Evolutionary conservation across 2,329 filamentous ascomycete species (phyloP), one percentile per base, ranked within the genome.

Genomic region (Diaporthe australafricana): DNA sequence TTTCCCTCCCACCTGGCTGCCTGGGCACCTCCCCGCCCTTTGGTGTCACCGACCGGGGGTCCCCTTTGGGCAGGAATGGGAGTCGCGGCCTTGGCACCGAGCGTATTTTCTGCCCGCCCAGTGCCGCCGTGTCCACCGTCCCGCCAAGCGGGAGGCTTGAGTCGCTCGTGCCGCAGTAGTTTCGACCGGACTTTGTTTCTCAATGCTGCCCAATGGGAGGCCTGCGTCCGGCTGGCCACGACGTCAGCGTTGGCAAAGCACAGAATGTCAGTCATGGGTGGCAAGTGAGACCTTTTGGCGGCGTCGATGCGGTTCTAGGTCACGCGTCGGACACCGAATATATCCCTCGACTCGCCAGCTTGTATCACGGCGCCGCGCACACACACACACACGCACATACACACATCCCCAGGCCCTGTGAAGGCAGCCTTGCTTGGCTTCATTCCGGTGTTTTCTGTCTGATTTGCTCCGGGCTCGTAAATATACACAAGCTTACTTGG

Each of bases 81-180:
- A 63, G 60, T 12, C 9, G 42, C 27, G 60, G 60, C 16, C 42
- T 63, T 63, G 60, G 60, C 60, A 5, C 60, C 45, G 45, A 65
- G 60, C n/a, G 9, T 50, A 65, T 20, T 50, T 65, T 6, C 27
- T 45, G 17, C n/a, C 57, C 40, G 57, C 57, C 57, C 40, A 65
- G 60, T 27, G 27, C 27, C 22, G n/a, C 35, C 14, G 35, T n/a
- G 38, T 62, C 38, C 38, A 27, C 25, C 38, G 27, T 62, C 11
- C 38, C 56, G 56, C 60, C 60, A 38, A 65, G 60, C 60, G 60
- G 42, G 45, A 38, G 60, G 60, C 60, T 65, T 65, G 60, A 65
- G 60, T 65, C 60, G 60, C 30, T 50, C 14, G 45, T 50, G 45
- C 14, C 60, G 60, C 42, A 65, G 60, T 65, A 50, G 60, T 50